A percentile compares a stretch with the other conserved stretches of the same genome.
These are phyloP conservation scores for Fusarium annulatum DNA, from an alignment of 2,329 filamentous ascomycete species.

Conservation along the genomic window DNA sequence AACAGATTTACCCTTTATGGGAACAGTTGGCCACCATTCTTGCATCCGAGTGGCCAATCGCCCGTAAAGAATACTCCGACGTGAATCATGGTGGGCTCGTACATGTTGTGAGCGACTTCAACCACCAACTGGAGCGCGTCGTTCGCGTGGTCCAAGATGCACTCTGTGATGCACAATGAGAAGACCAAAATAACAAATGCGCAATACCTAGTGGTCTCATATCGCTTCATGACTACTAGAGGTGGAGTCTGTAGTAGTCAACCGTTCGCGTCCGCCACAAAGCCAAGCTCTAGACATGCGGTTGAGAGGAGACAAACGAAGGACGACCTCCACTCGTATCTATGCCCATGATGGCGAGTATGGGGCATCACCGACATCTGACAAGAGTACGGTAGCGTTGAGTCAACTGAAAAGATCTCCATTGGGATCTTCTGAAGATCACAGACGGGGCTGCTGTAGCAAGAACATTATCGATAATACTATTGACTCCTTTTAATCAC, in stretches of 20 bases:
- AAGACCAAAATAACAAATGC: constrained; percentile 28
- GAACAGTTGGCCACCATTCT: constrained; percentile 34
- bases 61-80: constrained; percentile 18
- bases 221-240: constrained; percentile 8
- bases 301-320: constrained; percentile 15
- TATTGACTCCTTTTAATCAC: constrained; percentile 33
- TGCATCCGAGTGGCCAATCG: constrained; percentile 30
- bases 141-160: constrained; percentile 22
- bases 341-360: constrained; percentile 8
- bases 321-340: constrained; percentile 9
- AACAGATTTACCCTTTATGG: constrained; percentile 35
- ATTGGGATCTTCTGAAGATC: constrained; percentile 35
- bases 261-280: constrained; percentile 38
- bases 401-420: background rate
- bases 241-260: constrained; percentile 24
- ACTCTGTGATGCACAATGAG: constrained; percentile 24
- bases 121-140: constrained; percentile 38
- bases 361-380: constrained; percentile 5
- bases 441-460: constrained; percentile 1
- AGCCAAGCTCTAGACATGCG: constrained; percentile 26
- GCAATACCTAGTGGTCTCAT: constrained; percentile 30
- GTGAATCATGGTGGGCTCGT: constrained; percentile 35
- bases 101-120: constrained; percentile 23
- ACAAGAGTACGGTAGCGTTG: background rate
- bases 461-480: constrained; percentile 15